Evolutionary conservation across 2,329 filamentous ascomycete species (phyloP).

Genomic region (Microdochium trichocladiopsis): DNA sequence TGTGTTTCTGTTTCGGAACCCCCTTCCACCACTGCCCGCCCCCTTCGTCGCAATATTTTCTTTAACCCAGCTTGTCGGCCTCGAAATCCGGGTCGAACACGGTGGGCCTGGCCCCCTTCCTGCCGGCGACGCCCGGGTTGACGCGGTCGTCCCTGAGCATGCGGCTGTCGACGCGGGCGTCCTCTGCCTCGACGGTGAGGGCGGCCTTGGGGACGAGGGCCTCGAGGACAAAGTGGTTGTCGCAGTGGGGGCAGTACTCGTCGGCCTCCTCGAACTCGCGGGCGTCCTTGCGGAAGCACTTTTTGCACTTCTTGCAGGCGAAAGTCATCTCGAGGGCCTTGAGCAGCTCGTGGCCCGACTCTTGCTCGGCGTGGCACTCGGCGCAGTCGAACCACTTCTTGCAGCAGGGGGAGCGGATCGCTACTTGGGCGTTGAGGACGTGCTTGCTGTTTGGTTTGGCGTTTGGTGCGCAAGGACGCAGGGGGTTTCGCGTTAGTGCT

Average conservation of each 20-base stretch:
- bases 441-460: conserved; percentile 93
- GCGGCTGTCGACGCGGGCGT: conserved; percentile 74
- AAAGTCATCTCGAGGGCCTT: conserved; percentile 86
- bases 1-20: no score
- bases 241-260: conserved; percentile 98
- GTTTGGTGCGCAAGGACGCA: no score
- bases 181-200: conserved; percentile 84
- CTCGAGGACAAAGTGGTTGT: conserved; percentile 96
- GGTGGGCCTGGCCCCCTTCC: conserved; percentile 15
- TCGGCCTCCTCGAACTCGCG: conserved; percentile 92
- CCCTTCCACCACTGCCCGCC: no score
- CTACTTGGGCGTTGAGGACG: conserved; percentile 93
- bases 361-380: conserved; percentile 81
- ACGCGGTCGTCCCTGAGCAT: conserved; percentile 92
- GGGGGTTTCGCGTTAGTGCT: not conserved
- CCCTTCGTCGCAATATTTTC: no score
- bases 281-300: conserved; percentile 93
- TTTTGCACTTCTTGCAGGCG: conserved; percentile 98
- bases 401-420: conserved; percentile 92
- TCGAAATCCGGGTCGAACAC: conserved; percentile 73
- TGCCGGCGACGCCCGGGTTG: conserved; percentile 47
- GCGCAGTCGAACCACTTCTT: conserved; percentile 97
- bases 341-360: conserved; percentile 63
- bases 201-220: conserved; percentile 77
- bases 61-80: conserved; percentile 68